Conservation (phyloP, 78 protist species). For the Dictyostelium discoideum region DNA sequence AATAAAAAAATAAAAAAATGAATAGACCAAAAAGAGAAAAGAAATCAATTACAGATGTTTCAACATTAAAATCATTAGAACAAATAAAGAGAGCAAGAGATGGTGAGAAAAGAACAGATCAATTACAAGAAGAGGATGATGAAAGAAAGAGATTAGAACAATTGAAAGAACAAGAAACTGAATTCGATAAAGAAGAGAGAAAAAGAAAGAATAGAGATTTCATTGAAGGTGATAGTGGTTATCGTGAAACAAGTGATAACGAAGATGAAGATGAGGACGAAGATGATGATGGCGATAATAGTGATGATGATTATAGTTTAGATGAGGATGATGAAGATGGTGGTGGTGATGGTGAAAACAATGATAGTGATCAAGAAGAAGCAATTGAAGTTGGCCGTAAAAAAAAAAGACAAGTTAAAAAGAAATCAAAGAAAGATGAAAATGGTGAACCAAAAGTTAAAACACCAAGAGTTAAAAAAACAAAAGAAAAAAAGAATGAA, state of each 20-base stretch:
- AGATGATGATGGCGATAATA: not conserved
- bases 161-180: not conserved
- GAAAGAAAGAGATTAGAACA: not conserved
- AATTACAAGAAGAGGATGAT: not conserved
- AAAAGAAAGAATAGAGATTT: constrained; percentile 62
- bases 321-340: not conserved
- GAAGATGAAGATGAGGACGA: constrained; percentile 32
- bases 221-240: constrained; percentile 58
- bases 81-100: constrained; percentile 34
- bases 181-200: constrained; percentile 18
- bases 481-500: constrained; percentile 13
- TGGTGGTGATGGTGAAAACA: not conserved
- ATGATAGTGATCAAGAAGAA: not conserved
- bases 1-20: too few species aligned
- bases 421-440: not conserved
- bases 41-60: not conserved
- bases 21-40: constrained; percentile 17
- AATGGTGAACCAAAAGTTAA: not conserved
- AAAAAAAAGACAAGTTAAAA: not conserved
- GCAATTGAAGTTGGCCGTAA: constrained; percentile 28
- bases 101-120: not conserved
- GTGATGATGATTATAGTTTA: not conserved
- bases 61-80: constrained; percentile 21
- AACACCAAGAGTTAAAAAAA: not conserved
- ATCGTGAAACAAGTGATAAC: constrained; percentile 27